A percentile compares a stretch with the other conserved stretches of the same genome.
phyloP scores from a whole-genome alignment of 768 basidiomycete species.

The Pisolithus marmoratus region DNA sequence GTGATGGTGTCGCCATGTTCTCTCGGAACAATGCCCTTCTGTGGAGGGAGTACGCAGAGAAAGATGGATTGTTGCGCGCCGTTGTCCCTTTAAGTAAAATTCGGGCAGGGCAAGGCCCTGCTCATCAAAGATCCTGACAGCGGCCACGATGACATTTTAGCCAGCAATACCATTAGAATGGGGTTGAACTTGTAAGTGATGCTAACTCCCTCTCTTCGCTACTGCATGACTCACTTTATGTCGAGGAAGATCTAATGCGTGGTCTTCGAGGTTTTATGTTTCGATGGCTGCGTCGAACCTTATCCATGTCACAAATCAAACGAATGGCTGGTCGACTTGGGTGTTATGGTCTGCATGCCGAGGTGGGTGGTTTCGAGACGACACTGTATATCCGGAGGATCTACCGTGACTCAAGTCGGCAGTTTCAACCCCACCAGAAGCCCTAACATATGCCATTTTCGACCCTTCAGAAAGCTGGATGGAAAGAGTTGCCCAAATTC shows the following conservation, averaged over 20 bases:
- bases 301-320: conserved; percentile 78
- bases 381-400: conserved; percentile 60
- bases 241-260: conserved; percentile 85
- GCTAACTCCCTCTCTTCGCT: neutral
- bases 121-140: conserved; percentile 83
- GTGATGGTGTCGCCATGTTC: conserved; percentile 92
- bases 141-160: conserved; percentile 83
- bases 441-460: conserved; percentile 51
- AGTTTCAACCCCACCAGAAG: conserved; percentile 43
- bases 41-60: conserved; percentile 68
- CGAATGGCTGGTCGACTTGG: conserved; percentile 95
- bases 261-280: conserved; percentile 63
- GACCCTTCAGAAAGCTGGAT: conserved; percentile 22
- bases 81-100: conserved; percentile 94
- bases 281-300: conserved; percentile 40
- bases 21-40: conserved; percentile 68
- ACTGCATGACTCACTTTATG: neutral
- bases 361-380: conserved; percentile 62
- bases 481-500: conserved; percentile 27
- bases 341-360: conserved; percentile 67
- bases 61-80: conserved; percentile 76
- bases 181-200: conserved; percentile 84
- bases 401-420: conserved; percentile 54
- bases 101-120: conserved; percentile 83
- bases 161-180: conserved; percentile 96